Evolutionary conservation across 768 basidiomycete genomes (phyloP).

Genomic region (Leccinellum albellum): DNA sequence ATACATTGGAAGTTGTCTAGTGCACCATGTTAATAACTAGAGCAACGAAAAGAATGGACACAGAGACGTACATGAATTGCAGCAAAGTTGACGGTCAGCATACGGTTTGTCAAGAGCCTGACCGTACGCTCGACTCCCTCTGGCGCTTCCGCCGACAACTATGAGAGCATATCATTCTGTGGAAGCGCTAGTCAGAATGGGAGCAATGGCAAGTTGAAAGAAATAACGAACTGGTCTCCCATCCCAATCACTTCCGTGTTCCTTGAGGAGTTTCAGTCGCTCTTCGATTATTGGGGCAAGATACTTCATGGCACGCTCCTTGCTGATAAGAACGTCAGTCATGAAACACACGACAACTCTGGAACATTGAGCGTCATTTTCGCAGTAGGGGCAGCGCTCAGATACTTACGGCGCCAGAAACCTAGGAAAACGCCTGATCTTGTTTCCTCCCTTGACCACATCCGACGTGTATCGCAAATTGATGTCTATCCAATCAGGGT

Average conservation of each 20-base stretch:
- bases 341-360: neutral
- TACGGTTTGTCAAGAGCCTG: neutral
- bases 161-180: neutral
- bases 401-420: slow-evolving; percentile 29
- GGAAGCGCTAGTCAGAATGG: neutral
- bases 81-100: neutral
- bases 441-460: slow-evolving; percentile 15
- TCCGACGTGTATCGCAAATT: slow-evolving; percentile 29
- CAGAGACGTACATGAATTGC: slow-evolving; percentile 13
- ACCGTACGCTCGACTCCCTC: neutral
- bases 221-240: neutral
- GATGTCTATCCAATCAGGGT: slow-evolving; percentile 32
- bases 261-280: neutral
- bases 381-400: neutral
- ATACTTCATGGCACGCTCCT: neutral
- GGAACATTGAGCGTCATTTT: neutral
- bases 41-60: neutral
- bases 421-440: slow-evolving; percentile 29
- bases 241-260: neutral
- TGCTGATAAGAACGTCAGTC: neutral
- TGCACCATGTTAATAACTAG: neutral
- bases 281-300: neutral
- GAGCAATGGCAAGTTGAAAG: neutral
- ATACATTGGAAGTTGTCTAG: neutral
- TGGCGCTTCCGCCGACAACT: neutral